Evolutionary conservation across 768 basidiomycete species (phyloP).

Genomic region (Austroboletus eburneus): DNA sequence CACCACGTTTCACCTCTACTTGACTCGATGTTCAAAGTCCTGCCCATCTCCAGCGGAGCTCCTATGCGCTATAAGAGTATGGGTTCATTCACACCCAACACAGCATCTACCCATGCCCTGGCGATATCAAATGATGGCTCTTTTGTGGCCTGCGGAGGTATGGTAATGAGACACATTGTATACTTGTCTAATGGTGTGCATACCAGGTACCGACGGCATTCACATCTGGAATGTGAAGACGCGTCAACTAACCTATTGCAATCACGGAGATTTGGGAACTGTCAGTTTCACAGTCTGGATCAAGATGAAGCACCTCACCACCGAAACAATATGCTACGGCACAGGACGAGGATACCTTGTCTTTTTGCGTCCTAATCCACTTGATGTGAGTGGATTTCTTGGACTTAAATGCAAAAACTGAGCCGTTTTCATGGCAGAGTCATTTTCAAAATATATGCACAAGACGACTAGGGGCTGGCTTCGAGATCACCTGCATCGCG

Average conservation of each 20-base stretch:
- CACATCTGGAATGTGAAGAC: conserved; percentile 2
- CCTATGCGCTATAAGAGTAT: no score
- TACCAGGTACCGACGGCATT: conserved; percentile 1
- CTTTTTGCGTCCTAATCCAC: conserved; percentile 1
- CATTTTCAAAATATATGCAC: conserved; percentile 10
- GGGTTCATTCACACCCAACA: no score
- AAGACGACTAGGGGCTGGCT: conserved; percentile 3
- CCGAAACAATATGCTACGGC: conserved; percentile 8
- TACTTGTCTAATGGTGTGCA: no score
- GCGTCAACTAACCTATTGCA: neutral
- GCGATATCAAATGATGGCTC: neutral
- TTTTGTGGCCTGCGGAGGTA: conserved; percentile 3
- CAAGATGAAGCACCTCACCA: neutral
- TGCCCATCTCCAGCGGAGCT: no score
- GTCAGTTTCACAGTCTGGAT: conserved; percentile 4
- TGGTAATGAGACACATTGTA: neutral
- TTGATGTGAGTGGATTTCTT: conserved; percentile 5
- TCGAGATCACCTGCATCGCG: conserved; percentile 9
- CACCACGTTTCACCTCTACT: no score
- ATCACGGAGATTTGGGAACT: neutral
- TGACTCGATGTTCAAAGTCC: no score
- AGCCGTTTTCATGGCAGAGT: neutral
- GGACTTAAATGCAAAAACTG: neutral
- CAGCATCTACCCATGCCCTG: conserved; percentile 1
- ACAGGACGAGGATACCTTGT: conserved; percentile 3